phyloP scores from a whole-genome alignment of 2,329 filamentous ascomycete genomes.

The Venturia effusa region DNA sequence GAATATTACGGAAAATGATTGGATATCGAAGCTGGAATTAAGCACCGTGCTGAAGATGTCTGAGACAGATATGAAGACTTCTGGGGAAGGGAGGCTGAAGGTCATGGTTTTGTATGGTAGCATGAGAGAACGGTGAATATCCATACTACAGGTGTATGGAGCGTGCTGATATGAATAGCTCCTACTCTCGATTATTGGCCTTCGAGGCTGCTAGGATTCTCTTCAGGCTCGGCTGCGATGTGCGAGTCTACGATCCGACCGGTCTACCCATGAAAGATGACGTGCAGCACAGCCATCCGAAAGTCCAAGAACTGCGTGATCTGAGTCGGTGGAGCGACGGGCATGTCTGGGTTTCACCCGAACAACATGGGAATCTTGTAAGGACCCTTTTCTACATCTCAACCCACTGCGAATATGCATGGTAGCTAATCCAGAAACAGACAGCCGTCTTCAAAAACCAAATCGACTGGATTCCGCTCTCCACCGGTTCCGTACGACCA shows the following conservation, averaged over 20 bases:
- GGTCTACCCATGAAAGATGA: slow-evolving; percentile 55
- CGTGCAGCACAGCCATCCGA: slow-evolving; percentile 43
- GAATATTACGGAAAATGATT: slow-evolving; percentile 34
- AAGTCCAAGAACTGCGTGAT: slow-evolving; percentile 52
- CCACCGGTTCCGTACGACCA: slow-evolving; percentile 49
- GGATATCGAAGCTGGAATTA: slow-evolving; percentile 47
- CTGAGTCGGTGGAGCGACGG: slow-evolving; percentile 56
- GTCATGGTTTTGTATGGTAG: slow-evolving; percentile 53
- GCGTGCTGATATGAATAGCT: slow-evolving; percentile 26
- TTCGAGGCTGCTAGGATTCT: slow-evolving; percentile 51
- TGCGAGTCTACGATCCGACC: slow-evolving; percentile 49
- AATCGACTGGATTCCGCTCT: slow-evolving; percentile 59
- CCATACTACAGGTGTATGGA: background rate
- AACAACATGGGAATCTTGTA: slow-evolving; percentile 55
- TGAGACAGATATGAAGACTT: slow-evolving; percentile 32
- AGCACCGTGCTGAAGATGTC: slow-evolving; percentile 41
- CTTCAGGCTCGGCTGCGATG: slow-evolving; percentile 54
- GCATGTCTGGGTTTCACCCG: slow-evolving; percentile 54
- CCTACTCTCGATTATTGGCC: slow-evolving; percentile 50
- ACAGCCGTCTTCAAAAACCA: slow-evolving; percentile 60
- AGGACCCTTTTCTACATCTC: slow-evolving; percentile 13
- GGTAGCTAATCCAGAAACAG: slow-evolving; percentile 18
- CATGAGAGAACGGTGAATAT: slow-evolving; percentile 34
- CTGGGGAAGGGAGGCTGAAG: slow-evolving; percentile 34
- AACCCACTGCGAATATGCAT: background rate